A percentile compares a stretch with the other conserved stretches of the same genome.
Evolutionary conservation across 768 basidiomycete species (phyloP).

Genomic region (Fomitopsis serialis): DNA sequence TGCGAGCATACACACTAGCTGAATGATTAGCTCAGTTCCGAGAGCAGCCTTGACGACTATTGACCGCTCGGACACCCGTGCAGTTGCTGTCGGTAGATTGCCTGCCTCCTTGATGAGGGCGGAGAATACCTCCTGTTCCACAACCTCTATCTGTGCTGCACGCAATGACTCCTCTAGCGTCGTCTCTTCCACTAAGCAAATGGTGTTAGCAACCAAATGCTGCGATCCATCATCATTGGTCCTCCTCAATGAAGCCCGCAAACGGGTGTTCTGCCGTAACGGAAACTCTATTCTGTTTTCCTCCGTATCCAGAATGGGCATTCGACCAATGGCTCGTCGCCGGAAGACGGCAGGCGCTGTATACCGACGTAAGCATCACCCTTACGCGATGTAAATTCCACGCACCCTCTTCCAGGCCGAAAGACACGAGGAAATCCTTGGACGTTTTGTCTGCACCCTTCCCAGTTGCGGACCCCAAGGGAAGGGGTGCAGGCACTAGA

Average conservation of each 20-base stretch:
- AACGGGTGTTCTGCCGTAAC: constrained; percentile 54
- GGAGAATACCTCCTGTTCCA: constrained; percentile 79
- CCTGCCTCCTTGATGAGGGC: constrained; percentile 74
- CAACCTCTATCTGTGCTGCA: constrained; percentile 62
- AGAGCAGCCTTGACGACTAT: constrained; percentile 76
- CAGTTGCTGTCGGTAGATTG: constrained; percentile 67
- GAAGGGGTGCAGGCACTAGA: constrained; percentile 73
- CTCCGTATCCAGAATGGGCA: constrained; percentile 44
- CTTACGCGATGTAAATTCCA: constrained; percentile 10
- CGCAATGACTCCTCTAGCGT: constrained; percentile 48
- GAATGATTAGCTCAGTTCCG: constrained; percentile 61
- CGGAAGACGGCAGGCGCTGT: constrained; percentile 61
- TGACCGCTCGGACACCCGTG: constrained; percentile 72
- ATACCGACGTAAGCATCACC: background rate
- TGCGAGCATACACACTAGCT: constrained; percentile 44
- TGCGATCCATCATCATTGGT: constrained; percentile 28
- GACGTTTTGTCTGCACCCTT: constrained; percentile 78
- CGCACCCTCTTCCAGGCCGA: constrained; percentile 79
- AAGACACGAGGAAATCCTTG: constrained; percentile 77
- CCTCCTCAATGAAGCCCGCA: constrained; percentile 52
- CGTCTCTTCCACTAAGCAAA: constrained; percentile 24
- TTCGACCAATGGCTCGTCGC: constrained; percentile 63
- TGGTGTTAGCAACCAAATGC: constrained; percentile 32
- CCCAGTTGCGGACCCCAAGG: constrained; percentile 59
- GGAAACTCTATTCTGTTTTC: constrained; percentile 51